A percentile compares a stretch with the other conserved stretches of the same genome.
These are phyloP conservation scores for Syzygium jambos DNA, from an alignment of 345 rosid genomes.

Conservation along the genomic window DNA sequence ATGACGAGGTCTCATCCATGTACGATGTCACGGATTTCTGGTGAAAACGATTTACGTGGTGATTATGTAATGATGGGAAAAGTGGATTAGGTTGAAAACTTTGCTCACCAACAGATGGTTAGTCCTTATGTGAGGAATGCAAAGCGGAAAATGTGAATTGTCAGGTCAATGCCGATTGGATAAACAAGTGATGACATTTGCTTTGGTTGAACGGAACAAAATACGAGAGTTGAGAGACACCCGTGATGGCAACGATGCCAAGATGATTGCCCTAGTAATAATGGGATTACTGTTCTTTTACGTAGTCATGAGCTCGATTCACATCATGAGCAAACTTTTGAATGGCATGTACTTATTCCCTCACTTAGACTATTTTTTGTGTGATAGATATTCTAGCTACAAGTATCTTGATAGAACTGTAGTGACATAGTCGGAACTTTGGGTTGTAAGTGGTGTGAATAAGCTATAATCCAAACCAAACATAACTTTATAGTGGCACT, in stretches of 20 bases:
- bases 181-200: neutral
- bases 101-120: neutral
- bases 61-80: neutral
- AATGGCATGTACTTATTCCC: fast-evolving
- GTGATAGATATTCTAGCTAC: fast-evolving
- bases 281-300: neutral
- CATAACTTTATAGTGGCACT: neutral
- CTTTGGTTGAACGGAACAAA: neutral
- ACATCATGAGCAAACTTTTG: neutral
- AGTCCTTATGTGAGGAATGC: neutral
- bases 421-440: neutral
- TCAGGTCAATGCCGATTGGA: neutral
- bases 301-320: no score
- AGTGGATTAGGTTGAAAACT: neutral
- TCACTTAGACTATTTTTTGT: fast-evolving
- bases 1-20: neutral
- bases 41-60: neutral
- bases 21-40: neutral
- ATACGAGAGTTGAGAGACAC: neutral
- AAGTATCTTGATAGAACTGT: neutral
- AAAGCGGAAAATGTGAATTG: neutral
- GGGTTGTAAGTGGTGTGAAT: no score
- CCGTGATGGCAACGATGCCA: fast-evolving
- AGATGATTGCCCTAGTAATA: neutral
- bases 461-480: neutral